Percentiles rank a stretch among this genome's conserved stretches.
Evolutionary conservation across 768 basidiomycete genomes (phyloP).

Genomic region (Russula abietina): DNA sequence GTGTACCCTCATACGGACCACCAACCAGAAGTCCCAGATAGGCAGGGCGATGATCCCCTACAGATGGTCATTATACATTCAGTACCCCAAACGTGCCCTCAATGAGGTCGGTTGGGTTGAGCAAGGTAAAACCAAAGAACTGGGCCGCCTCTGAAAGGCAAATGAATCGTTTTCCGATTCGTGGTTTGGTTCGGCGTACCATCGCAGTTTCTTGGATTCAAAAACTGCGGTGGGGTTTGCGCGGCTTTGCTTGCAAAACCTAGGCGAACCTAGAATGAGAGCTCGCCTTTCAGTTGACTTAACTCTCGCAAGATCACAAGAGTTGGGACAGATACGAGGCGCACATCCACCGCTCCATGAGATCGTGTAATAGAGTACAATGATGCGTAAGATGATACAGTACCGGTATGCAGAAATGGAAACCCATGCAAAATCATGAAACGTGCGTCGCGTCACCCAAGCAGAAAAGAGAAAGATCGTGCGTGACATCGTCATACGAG

Average conservation of each 20-base stretch:
- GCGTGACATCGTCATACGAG: slow-evolving; percentile 28
- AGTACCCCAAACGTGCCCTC: too few species aligned
- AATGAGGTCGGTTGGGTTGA: too few species aligned
- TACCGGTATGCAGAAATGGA: not conserved
- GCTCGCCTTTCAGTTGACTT: slow-evolving; percentile 76
- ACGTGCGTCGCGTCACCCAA: not conserved
- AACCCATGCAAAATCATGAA: not conserved
- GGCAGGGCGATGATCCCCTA: not conserved
- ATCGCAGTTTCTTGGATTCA: slow-evolving; percentile 12
- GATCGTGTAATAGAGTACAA: slow-evolving; percentile 6
- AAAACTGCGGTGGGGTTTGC: slow-evolving; percentile 12
- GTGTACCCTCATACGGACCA: too few species aligned
- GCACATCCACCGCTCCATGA: slow-evolving; percentile 29
- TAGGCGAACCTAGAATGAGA: slow-evolving; percentile 48
- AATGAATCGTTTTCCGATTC: not conserved
- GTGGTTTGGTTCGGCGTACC: slow-evolving; percentile 15
- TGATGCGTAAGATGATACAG: slow-evolving; percentile 8
- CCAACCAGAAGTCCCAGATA: too few species aligned
- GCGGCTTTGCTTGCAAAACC: slow-evolving; percentile 12
- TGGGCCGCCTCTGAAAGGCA: not conserved
- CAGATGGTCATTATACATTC: not conserved
- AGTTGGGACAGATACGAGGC: slow-evolving; percentile 95
- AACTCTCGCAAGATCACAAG: slow-evolving; percentile 54
- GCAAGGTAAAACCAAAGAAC: too few species aligned
- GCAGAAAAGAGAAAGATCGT: not conserved